Evolutionary conservation across 805 yeast species (phyloP), one percentile per base, ranked within the genome.

Genomic region (Sugiyamaella americana): DNA sequence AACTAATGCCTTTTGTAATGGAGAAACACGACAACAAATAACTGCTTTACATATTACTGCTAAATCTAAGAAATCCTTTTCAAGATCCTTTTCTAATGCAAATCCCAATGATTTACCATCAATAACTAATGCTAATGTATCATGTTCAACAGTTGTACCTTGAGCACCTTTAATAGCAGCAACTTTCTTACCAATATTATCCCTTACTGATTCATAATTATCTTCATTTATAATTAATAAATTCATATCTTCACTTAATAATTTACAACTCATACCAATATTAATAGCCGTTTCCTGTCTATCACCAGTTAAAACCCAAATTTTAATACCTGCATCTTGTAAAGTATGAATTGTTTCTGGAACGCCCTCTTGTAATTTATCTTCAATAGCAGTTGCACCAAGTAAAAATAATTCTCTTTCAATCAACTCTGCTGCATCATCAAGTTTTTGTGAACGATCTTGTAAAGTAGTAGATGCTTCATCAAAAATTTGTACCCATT

Each of bases 361-460:
- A 18, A 93, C 99, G 36, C 97, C 98, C 48, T 91, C 98, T 68
- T 93, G 99, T 41, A 93, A 71, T 61, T 93, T 91, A 64, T 93
- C 99, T 64, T 93, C 99, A 61, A 93, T 93, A 1, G 98, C 99
- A 32, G 98, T 94, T 1, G 98, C 98, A 35, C 99, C 99, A 16
- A 93, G 69, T 35, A 93, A 67, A 51, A 81, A 82, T 54, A 93
- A 68, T 51, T 85, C 83, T 32, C 71, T 75, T 64, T 93, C 99
- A 51, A 93, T 88, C 46, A 79, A 56, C 58, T 91, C 96, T 0
- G 98, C 98, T 10, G 84, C 95, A 5, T 76, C 85, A 59, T 89
- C 98, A 46, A 94, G 70, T 59, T 79, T 80, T 22, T 79, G 80
- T 21, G 82, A 67, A 64, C 99, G 76, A 60, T 87, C 69, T 4